These are phyloP conservation scores for Diaporthe ampelina DNA, from an alignment of 2,329 filamentous ascomycete genomes.

Conservation along the genomic window DNA sequence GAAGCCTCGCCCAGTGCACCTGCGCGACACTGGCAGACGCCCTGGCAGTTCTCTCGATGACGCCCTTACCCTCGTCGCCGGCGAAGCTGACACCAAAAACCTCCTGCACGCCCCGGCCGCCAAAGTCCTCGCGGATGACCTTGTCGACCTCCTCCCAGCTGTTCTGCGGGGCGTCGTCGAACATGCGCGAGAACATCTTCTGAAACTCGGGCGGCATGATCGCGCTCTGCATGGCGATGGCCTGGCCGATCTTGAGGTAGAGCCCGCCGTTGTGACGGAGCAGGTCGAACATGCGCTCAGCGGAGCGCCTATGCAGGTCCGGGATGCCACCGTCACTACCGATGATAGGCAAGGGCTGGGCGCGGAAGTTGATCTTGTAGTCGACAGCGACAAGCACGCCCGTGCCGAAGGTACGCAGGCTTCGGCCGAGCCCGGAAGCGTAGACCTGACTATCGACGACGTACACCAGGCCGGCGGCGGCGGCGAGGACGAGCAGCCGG, in stretches of 20 bases:
- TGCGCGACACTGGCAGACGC: conserved; percentile 95
- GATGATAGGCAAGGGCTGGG: conserved; percentile 73
- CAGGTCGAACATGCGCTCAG: conserved; percentile 84
- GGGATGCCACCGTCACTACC: conserved; percentile 71
- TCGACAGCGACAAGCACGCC: conserved; percentile 88
- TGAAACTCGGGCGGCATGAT: conserved; percentile 95
- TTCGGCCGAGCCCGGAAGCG: conserved; percentile 83
- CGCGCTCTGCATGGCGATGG: conserved; percentile 97
- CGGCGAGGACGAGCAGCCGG: conserved; percentile 74
- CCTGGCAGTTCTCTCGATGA: conserved; percentile 72
- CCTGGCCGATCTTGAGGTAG: conserved; percentile 98
- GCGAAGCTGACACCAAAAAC: conserved; percentile 92
- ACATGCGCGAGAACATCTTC: conserved; percentile 96
- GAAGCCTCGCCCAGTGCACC: conserved; percentile 91
- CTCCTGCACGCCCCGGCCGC: conserved; percentile 84
- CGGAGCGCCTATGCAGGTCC: conserved; percentile 86
- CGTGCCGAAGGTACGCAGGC: conserved; percentile 83
- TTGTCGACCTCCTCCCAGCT: conserved; percentile 86
- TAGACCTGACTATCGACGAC: conserved; percentile 81
- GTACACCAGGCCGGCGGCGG: conserved; percentile 74
- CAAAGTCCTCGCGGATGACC: conserved; percentile 91
- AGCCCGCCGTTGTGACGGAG: conserved; percentile 90
- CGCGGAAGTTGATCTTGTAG: conserved; percentile 96
- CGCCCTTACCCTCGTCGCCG: conserved; percentile 75
- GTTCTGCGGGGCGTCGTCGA: conserved; percentile 97